Evolutionary conservation across 2,329 filamentous ascomycete genomes (phyloP), one percentile per base, ranked within the genome.

Genomic region (Apiospora hydei): DNA sequence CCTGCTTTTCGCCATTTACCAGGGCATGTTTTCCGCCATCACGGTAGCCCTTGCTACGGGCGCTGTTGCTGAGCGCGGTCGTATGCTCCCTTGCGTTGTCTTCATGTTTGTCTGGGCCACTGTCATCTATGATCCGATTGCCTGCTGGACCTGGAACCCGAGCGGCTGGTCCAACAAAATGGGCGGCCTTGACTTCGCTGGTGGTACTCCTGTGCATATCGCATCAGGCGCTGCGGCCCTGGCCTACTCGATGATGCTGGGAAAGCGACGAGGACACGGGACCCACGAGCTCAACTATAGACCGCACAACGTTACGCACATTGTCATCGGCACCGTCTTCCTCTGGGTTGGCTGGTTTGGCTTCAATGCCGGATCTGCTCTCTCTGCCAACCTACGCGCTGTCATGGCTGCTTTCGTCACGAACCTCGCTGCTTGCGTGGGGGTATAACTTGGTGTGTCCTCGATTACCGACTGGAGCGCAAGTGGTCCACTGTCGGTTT

Each of bases 311-410:
- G 94, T 97, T 67, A 96, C 94, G 4, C 94, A 97, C 81, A 95
- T 98, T 76, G 94, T 97, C 70, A 93, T 97, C 71, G 95, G 95
- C 43, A 97, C 95, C 3, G 94, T 97, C 67, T 97, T 98, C 84
- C 90, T 98, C 21, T 98, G 95, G 94, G 93, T 97, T 21, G 95
- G 95, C 70, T 98, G 94, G 95, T 97, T 97, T 79, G 95, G 95
- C 67, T 98, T 98, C 90, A 98, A 97, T 78, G 94, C 93, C 69
- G 94, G 94, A 75, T 95, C 92, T 21, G 94, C 94, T 18, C 86
- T 96, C 71, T 87, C 91, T 68, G 94, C 94, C 69, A 97, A 96
- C 82, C 83, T 97, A 79, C 92, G 95, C 68, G 94, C 94, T 64
- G 88, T 97, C 77, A 94, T 97, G 91, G 95, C 95, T 64, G 93